Base-by-base conservation (phyloP, 345 rosid genomes). In the Anastatica hierochuntica region DNA sequence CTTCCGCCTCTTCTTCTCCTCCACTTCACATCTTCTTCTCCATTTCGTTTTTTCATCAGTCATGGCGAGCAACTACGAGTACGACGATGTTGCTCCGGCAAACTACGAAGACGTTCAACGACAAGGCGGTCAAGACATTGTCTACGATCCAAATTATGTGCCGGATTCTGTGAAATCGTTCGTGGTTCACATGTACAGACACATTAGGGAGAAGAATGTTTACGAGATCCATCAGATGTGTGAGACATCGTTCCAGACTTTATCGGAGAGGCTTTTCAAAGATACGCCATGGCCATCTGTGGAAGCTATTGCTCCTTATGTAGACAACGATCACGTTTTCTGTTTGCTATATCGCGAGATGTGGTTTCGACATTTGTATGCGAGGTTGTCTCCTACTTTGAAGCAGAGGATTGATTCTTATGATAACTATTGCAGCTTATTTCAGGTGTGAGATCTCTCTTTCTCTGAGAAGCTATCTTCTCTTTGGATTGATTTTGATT, bases 151-250 rank as follows among this genome's bases (percentile, higher is more conserved):
- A 0, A 88, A 83, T 66, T 81, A 68, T 71, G 90, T 92, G 1
- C 94, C 99, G 12, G 99, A 92, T 60, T 80, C 97, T 7, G 97
- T 92, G 60, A 88, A 80, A 63, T 74, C 99, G 29, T 88, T 92
- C 72, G 88, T 88, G 47, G 83, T 71, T 13, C 99, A 92, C 61
- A 81, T 92, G n/a, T 92, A 92, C 76, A 85, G 99, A 50, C 85
- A 85, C 76, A 92, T 92, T 27, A 71, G 99, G 56, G 99, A 88
- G 74, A 92, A 88, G 77, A 92, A 92, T 18, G 99, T 92, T 10
- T 92, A 88, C 78, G 98, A 85, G 84, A 92, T 88, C 75, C 94
- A 92, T 60, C 94, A 88, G 84, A 92, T 92, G 97, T 88, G 90
- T 72, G 97, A 88, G 79, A 83, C 82, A 14, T 92, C 97, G 14